These are phyloP conservation scores for Hysterium pulicare DNA, from an alignment of 2,329 filamentous ascomycete genomes.

Conservation along the genomic window DNA sequence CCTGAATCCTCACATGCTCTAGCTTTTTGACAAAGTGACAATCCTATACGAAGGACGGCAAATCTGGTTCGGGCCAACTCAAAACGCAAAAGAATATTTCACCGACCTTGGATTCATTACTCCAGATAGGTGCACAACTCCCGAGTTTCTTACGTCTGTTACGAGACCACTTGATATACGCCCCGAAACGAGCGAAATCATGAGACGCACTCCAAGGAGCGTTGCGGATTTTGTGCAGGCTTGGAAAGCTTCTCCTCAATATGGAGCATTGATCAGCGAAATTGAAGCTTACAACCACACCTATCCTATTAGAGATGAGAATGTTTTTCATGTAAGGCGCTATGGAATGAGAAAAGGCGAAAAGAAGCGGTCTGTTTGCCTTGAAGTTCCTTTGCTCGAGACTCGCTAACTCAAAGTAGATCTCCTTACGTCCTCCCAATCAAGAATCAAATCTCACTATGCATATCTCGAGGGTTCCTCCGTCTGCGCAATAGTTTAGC, in stretches of 20 bases:
- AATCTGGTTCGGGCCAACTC: constrained; percentile 65
- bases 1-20: too few species aligned
- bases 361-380: constrained; percentile 50
- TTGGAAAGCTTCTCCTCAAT: constrained; percentile 53
- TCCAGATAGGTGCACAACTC: neutral
- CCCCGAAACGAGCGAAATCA: constrained; percentile 39
- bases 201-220: constrained; percentile 45
- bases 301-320: constrained; percentile 38
- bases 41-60: constrained; percentile 70
- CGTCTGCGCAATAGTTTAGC: neutral
- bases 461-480: neutral
- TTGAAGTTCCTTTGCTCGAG: too few species aligned
- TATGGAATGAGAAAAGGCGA: constrained; percentile 53
- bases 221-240: constrained; percentile 47
- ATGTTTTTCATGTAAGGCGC: constrained; percentile 40
- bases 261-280: constrained; percentile 41
- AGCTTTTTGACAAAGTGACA: constrained; percentile 67
- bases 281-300: constrained; percentile 51
- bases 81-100: constrained; percentile 61
- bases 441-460: constrained; percentile 41
- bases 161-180: constrained; percentile 23
- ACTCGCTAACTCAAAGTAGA: too few species aligned
- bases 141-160: neutral
- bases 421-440: constrained; percentile 59
- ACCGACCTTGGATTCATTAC: neutral